phyloP scores from a whole-genome alignment of 306 rosid species.

The Urtica urens region DNA sequence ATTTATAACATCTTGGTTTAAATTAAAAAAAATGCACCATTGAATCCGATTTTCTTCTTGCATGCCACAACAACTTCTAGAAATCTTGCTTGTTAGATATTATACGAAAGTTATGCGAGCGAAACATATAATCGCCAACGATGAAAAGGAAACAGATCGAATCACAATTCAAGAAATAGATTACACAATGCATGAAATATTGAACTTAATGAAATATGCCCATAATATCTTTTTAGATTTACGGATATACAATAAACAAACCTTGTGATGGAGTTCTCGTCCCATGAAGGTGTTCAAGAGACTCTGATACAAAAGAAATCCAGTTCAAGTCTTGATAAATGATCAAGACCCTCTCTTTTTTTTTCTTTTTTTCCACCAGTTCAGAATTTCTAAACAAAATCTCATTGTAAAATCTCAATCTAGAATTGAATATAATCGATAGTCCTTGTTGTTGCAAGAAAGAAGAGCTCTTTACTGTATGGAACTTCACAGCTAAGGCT shows the following conservation, averaged over 20 bases:
- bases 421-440: conserved; percentile 8
- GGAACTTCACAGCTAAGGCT: conserved; percentile 12
- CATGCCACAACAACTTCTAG: conserved; percentile 67
- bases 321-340: no score
- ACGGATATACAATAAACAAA: conserved; percentile 9
- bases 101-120: no score
- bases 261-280: conserved; percentile 85
- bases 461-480: conserved; percentile 13
- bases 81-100: conserved; percentile 81
- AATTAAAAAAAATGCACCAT: no score
- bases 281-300: conserved; percentile 97
- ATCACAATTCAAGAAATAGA: neutral
- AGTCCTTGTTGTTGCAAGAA: neutral
- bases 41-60: conserved; percentile 94
- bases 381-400: conserved; percentile 5
- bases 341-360: neutral
- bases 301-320: no score
- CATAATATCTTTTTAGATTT: neutral
- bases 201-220: neutral
- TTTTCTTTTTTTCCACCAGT: no score
- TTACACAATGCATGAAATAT: neutral
- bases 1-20: no score
- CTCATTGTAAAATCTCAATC: conserved; percentile 7
- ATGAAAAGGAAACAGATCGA: neutral
- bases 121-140: conserved; percentile 10